Percentiles rank a stretch among this genome's conserved stretches.
Evolutionary conservation across 1,284 basidiomycete genomes (phyloP).

Genomic region (Lentinula novae-zelandiae): DNA sequence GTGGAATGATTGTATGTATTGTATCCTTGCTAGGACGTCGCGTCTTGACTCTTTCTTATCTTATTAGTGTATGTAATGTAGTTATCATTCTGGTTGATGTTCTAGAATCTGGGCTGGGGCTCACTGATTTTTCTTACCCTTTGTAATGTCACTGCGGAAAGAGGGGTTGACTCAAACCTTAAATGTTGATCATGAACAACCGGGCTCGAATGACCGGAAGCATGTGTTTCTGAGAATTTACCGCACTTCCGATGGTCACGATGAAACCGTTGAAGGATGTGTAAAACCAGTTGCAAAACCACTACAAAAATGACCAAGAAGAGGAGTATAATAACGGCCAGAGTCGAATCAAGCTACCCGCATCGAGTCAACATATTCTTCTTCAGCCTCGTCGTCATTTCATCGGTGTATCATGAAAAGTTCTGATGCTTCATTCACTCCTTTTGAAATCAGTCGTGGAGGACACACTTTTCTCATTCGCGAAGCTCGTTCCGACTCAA

Average conservation of each 20-base stretch:
- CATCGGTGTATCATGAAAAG: not conserved
- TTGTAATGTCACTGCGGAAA: no score
- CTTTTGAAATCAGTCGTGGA: not conserved
- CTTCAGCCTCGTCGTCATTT: not conserved
- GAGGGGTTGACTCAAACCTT: no score
- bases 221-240: not conserved
- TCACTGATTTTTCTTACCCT: no score
- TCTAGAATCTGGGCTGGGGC: not conserved
- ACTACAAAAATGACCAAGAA: no score
- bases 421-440: not conserved
- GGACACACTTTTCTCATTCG: slow-evolving; percentile 1
- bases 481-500: not conserved
- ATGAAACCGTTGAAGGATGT: no score
- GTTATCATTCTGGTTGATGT: not conserved
- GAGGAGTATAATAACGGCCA: not conserved
- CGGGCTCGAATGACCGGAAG: no score
- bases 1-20: not conserved
- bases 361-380: not conserved
- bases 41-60: not conserved
- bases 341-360: no score
- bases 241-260: not conserved
- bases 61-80: not conserved
- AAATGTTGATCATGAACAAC: no score
- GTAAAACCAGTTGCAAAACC: no score
- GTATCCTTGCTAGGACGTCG: not conserved